Evolutionary conservation across 208 protist genomes (phyloP), one percentile per base, ranked within the genome.

Genomic region (Sergeia podlipaevii): DNA sequence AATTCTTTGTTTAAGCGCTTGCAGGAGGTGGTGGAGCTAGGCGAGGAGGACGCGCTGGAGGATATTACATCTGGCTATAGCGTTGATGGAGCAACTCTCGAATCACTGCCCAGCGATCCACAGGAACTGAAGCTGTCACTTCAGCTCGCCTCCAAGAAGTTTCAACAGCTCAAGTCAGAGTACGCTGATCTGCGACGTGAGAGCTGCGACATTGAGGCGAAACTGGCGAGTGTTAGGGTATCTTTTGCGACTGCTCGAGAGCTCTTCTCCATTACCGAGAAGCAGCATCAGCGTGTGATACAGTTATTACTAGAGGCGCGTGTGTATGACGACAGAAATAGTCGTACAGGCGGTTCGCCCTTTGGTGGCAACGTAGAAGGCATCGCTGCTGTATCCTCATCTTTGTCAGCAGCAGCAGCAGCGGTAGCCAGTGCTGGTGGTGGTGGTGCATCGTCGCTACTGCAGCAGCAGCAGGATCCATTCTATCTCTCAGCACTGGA

Each of bases 11-110:
- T 77, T 2, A 46, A 52, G 33, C 58, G 37, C 1, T 48, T 81
- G 24, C 68, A 73, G 17, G 47, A 66, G 39, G 68, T 74, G 17
- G 60, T 70, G 23, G 74, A 73, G 27, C 49, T 74, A 8, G 43
- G 48, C 0, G 44, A 74, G 17, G 68, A 76, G 26, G 60, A 65
- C 33, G 26, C 43, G 17, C 8, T 7, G 4, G 43, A 49, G 43
- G 43, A 10, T 4, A 38, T 15, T 38, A 38, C 33, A n/a, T 38
- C 33, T 38, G 8, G 11, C 33, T 15, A 8, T 8, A 38, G 11
- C 15, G 33, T 15, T 38, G 33, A 38, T 15, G 8, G 8, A n/a
- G 33, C 33, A 38, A n/a, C 33, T 8, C 15, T 15, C 11, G 33
- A 38, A 54, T 41, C 4, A 45, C 29, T 61, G 23, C 45, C 54